A percentile compares a stretch with the other conserved stretches of the same genome.
Evolutionary conservation across 2,329 filamentous ascomycete species (phyloP).

Genomic region (Madurella mycetomatis): DNA sequence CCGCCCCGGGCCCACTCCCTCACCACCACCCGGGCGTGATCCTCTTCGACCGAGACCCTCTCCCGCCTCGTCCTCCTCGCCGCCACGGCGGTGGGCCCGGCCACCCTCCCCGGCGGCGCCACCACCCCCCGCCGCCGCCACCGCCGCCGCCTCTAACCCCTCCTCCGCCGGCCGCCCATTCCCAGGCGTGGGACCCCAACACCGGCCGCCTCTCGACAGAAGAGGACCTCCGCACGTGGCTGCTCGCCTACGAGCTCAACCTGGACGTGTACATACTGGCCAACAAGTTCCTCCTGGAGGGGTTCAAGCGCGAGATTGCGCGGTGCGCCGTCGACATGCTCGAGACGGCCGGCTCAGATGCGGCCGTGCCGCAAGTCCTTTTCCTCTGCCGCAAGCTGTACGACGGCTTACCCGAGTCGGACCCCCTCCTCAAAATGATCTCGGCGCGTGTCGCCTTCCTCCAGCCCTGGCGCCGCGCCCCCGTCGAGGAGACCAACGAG

Average conservation of each 20-base stretch:
- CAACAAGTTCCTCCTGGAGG: conserved; percentile 43
- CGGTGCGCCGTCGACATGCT: conserved; percentile 44
- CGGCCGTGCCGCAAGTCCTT: conserved; percentile 41
- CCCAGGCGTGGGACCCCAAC: conserved; percentile 14
- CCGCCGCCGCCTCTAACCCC: conserved; percentile 6
- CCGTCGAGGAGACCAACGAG: conserved; percentile 36
- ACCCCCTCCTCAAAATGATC: conserved; percentile 44
- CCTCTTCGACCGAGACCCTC: neutral
- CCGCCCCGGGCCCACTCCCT: conserved; percentile 4
- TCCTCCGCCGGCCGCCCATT: conserved; percentile 9
- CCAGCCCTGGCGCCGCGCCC: conserved; percentile 40
- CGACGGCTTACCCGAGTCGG: conserved; percentile 39
- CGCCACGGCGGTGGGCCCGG: conserved; percentile 6
- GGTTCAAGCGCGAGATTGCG: conserved; percentile 41
- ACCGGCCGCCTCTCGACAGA: conserved; percentile 36
- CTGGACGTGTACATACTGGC: conserved; percentile 48
- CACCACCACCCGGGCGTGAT: neutral
- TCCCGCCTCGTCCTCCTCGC: conserved; percentile 1
- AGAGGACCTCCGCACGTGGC: conserved; percentile 45
- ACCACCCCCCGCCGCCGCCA: conserved; percentile 15
- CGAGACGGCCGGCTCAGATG: conserved; percentile 40
- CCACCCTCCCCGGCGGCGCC: conserved; percentile 11
- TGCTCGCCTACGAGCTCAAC: conserved; percentile 43
- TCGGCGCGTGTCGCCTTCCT: conserved; percentile 47
- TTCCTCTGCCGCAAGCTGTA: conserved; percentile 41